Evolutionary conservation across 495 filamentous ascomycete species (phyloP).

Genomic region (Hyaloscypha bicolor): DNA sequence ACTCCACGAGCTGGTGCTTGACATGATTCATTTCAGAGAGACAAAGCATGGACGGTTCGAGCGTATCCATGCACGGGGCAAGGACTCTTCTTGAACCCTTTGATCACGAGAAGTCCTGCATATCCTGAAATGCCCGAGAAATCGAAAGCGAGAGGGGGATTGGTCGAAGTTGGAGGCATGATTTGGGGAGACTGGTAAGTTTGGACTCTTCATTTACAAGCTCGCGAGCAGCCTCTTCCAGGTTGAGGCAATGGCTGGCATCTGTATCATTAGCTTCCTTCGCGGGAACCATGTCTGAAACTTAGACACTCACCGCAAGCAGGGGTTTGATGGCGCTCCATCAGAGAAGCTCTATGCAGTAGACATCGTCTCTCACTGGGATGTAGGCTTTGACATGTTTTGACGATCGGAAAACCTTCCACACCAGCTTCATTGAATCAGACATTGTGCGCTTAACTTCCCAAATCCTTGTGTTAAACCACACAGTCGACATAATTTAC

Average conservation of each 20-base stretch:
- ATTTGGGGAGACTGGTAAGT: neutral
- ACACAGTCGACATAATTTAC: neutral
- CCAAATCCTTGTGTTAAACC: neutral
- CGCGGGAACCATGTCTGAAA: neutral
- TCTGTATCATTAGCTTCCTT: no score
- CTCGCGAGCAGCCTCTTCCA: no score
- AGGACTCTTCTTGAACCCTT: neutral
- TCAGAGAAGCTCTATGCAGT: neutral
- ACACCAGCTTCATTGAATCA: neutral
- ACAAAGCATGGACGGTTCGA: neutral
- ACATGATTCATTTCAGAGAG: neutral
- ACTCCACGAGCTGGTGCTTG: no score
- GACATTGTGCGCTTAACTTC: neutral
- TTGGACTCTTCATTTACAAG: neutral
- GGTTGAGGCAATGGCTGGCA: no score
- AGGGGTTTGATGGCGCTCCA: neutral
- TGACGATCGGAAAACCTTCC: neutral
- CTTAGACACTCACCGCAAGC: neutral
- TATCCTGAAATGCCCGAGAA: neutral
- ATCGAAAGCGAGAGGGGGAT: no score
- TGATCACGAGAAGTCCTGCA: neutral
- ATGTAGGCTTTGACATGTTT: neutral
- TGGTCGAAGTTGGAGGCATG: neutral
- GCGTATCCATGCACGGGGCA: neutral
- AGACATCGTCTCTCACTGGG: neutral